Evolutionary conservation across 768 basidiomycete species (phyloP).

Genomic region (Leccinum subgranulosum): DNA sequence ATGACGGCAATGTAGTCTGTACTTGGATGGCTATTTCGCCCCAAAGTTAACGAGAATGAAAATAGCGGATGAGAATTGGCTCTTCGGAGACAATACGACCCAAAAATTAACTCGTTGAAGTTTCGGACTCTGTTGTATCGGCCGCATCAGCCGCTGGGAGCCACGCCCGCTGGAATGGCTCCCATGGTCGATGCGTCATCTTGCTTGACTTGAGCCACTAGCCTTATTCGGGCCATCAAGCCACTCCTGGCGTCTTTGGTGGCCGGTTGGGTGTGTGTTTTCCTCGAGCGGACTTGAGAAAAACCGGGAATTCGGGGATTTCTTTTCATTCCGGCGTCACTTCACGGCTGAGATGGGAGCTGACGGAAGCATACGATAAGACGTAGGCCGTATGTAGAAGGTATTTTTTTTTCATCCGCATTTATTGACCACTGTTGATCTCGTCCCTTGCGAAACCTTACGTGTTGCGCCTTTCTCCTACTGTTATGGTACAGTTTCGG

Average conservation of each 20-base stretch:
- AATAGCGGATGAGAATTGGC: conserved; percentile 25
- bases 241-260: conserved; percentile 4
- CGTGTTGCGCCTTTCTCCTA: neutral
- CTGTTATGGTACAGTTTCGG: neutral
- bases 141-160: conserved; percentile 16
- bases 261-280: conserved; percentile 1
- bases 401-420: neutral
- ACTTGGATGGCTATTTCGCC: neutral
- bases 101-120: conserved; percentile 1
- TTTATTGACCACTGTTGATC: neutral
- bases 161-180: conserved; percentile 14
- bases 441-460: neutral
- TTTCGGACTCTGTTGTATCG: conserved; percentile 24
- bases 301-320: conserved; percentile 10
- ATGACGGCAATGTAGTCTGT: neutral
- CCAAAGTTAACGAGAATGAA: conserved; percentile 8
- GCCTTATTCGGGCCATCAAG: conserved; percentile 7
- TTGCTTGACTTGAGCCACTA: conserved; percentile 1
- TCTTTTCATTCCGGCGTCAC: conserved; percentile 14
- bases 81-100: conserved; percentile 10
- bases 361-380: conserved; percentile 14
- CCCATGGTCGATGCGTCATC: conserved; percentile 17
- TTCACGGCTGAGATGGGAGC: conserved; percentile 6
- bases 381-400: conserved; percentile 21
- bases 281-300: conserved; percentile 11